phyloP scores from a whole-genome alignment of 768 basidiomycete species.

The Lentinula aciculospora region DNA sequence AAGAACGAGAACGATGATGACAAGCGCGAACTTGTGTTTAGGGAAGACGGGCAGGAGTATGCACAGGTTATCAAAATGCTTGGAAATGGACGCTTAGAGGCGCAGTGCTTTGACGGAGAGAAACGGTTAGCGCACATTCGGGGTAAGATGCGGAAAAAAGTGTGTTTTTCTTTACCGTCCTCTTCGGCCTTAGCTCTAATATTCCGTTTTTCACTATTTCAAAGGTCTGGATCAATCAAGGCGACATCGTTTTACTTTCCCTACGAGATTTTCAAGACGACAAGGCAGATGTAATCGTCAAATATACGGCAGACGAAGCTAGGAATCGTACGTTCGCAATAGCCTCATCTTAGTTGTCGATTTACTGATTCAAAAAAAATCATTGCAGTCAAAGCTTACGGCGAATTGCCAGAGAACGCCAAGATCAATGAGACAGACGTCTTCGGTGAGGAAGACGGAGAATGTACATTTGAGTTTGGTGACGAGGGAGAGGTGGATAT shows the following conservation, averaged over 20 bases:
- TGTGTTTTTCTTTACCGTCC: slow-evolving; percentile 24
- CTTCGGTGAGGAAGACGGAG: slow-evolving; percentile 87
- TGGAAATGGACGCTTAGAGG: slow-evolving; percentile 95
- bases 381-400: slow-evolving; percentile 85
- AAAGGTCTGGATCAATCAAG: slow-evolving; percentile 99
- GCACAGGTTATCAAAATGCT: slow-evolving; percentile 99
- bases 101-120: slow-evolving; percentile 96
- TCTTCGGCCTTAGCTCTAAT: not conserved
- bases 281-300: slow-evolving; percentile 99
- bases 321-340: slow-evolving; percentile 51
- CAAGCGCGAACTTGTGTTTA: slow-evolving; percentile 98
- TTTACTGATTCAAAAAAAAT: not conserved
- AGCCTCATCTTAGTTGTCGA: not conserved
- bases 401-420: slow-evolving; percentile 93
- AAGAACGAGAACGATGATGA: slow-evolving; percentile 99
- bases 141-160: slow-evolving; percentile 99
- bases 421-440: slow-evolving; percentile 97
- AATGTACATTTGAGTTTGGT: slow-evolving; percentile 86
- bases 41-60: slow-evolving; percentile 98
- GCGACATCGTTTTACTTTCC: slow-evolving; percentile 92
- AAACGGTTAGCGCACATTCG: slow-evolving; percentile 96
- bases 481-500: slow-evolving; percentile 87
- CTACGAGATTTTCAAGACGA: slow-evolving; percentile 99
- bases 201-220: not conserved
- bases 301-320: slow-evolving; percentile 96